Evolutionary conservation across 768 basidiomycete genomes (phyloP), one percentile per base, ranked within the genome.

Genomic region (Amanita subjunquillea): DNA sequence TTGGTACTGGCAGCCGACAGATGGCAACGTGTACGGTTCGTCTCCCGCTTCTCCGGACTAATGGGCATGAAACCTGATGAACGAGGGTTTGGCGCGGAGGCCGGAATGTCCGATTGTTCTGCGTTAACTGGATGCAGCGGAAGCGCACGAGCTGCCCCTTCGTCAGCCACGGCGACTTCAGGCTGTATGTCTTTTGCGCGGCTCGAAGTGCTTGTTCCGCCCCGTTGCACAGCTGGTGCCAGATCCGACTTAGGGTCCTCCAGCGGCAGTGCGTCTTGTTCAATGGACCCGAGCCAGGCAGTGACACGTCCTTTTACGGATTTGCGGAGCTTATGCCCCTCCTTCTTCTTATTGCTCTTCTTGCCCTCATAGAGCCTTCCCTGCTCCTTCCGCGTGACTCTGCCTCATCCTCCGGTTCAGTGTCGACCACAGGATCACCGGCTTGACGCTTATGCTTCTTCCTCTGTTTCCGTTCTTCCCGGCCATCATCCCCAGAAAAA

Each of bases 21-120:
- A 29, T 51, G 34, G 12, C 7, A 22, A 12, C 3, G 9, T 20
- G 32, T 30, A 12, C 42, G 40, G 20, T 36, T 53, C 0, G 69
- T 64, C 39, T 72, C 71, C 45, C 69, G 67, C 50, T 75, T 77
- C 46, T 79, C 70, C 0, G 78, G 77, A 4, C 75, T 72, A 10
- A 87, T 76, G 0, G 85, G 80, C 17, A 87, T 72, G 58, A 89
- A 89, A 1, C 85, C 87, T 48, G 85, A 87, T 2, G 85, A 88
- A 2, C 85, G 80, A 25, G 85, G 83, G 62, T 87, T 82, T 0
- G 85, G 84, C 0, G 70, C 64, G 25, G 69, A 60, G 7, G 71
- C 65, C 27, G 68, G 67, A 39, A 63, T 57, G 27, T 52, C 38
- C 9, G 10, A 6, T 12, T 10, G 13, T 20, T 38, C 23, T 27